Evolutionary conservation across 2,329 filamentous ascomycete genomes (phyloP).

Genomic region (Cryoendolithus antarcticus): DNA sequence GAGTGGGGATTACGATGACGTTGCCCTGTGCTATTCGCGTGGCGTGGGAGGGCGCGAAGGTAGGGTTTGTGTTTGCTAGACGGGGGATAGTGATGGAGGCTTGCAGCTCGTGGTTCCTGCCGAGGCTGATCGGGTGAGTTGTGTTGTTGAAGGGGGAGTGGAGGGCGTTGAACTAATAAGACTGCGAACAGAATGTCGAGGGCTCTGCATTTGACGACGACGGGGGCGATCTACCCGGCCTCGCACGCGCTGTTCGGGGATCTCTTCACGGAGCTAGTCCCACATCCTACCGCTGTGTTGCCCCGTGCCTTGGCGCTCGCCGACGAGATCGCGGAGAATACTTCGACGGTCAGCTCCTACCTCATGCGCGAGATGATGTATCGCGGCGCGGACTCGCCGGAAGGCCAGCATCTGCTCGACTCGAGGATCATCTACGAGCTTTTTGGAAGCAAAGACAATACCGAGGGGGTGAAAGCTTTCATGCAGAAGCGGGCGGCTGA

Average conservation of each 20-base stretch:
- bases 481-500: constrained; percentile 53
- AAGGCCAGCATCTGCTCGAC: constrained; percentile 60
- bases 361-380: constrained; percentile 64
- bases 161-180: neutral
- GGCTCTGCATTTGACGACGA: constrained; percentile 55
- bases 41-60: constrained; percentile 45
- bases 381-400: constrained; percentile 44
- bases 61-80: constrained; percentile 63
- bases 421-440: constrained; percentile 50
- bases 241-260: constrained; percentile 37
- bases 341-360: constrained; percentile 50
- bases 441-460: constrained; percentile 49
- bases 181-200: constrained; percentile 30
- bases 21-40: constrained; percentile 45
- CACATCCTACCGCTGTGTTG: constrained; percentile 47
- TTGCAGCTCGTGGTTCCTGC: constrained; percentile 58
- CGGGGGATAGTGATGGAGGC: constrained; percentile 63
- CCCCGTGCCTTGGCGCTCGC: constrained; percentile 54
- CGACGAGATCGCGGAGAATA: constrained; percentile 53
- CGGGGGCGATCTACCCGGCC: constrained; percentile 47
- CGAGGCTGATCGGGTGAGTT: constrained; percentile 49
- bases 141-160: too few species aligned
- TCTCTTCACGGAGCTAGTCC: constrained; percentile 55
- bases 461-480: constrained; percentile 57
- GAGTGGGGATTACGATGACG: constrained; percentile 47